phyloP scores from a whole-genome alignment of 2,329 filamentous ascomycete species.

The Teratosphaeriaceae sp. region DNA sequence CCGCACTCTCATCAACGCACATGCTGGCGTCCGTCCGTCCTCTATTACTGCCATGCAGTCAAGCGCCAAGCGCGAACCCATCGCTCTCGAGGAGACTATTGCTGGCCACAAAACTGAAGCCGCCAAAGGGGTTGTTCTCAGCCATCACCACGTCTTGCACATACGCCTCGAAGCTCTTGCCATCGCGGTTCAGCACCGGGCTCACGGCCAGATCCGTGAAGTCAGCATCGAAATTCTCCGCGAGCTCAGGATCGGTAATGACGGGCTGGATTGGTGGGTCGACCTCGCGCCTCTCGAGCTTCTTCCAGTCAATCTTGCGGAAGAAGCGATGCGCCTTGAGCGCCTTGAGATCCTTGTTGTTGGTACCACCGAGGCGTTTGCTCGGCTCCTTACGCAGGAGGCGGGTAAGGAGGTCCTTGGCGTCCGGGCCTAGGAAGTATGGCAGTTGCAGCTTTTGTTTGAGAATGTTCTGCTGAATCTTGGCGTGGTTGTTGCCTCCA shows the following conservation, averaged over 20 bases:
- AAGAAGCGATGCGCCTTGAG: slow-evolving; percentile 97
- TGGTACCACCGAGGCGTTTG: slow-evolving; percentile 81
- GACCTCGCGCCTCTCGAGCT: slow-evolving; percentile 72
- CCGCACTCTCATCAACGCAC: no score
- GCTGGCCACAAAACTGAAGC: slow-evolving; percentile 49
- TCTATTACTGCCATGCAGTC: slow-evolving; percentile 22
- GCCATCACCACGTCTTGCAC: slow-evolving; percentile 15
- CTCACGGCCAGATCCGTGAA: slow-evolving; percentile 83
- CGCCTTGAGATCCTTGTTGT: slow-evolving; percentile 76
- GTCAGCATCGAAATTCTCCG: slow-evolving; percentile 92
- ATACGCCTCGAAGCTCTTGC: slow-evolving; percentile 17
- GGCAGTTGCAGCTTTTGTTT: slow-evolving; percentile 85
- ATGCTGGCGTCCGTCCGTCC: no score
- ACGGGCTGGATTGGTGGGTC: slow-evolving; percentile 86
- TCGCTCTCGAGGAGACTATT: slow-evolving; percentile 41
- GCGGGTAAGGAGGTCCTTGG: slow-evolving; percentile 87
- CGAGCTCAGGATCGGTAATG: slow-evolving; percentile 90
- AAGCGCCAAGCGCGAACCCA: slow-evolving; percentile 28
- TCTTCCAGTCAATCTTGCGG: slow-evolving; percentile 91
- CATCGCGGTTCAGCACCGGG: slow-evolving; percentile 48
- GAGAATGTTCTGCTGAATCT: slow-evolving; percentile 92
- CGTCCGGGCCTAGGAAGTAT: slow-evolving; percentile 84
- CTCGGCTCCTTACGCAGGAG: slow-evolving; percentile 86
- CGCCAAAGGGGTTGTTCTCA: slow-evolving; percentile 42
- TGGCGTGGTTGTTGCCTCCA: slow-evolving; percentile 81